Base-by-base conservation (phyloP, 352 stramenopile genomes). In the Globisporangium takayamanum region DNA sequence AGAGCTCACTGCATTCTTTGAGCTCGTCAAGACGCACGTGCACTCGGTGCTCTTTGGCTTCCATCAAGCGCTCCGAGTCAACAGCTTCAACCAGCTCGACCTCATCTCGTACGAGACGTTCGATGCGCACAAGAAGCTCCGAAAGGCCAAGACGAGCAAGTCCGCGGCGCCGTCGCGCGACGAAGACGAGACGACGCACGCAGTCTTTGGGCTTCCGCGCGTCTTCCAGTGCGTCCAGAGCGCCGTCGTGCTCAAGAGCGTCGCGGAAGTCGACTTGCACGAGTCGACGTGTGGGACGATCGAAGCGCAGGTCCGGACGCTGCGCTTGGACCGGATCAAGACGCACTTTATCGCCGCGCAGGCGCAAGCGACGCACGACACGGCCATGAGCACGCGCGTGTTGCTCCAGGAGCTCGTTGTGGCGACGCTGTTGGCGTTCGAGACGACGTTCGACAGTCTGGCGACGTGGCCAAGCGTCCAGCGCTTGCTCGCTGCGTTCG, bases 51-150 rank as follows among this genome's bases (percentile, higher is more conserved):
- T 94, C 26, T 87, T 81, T 58, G 74, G 72, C 0, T 94, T 94
- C 60, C 84, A 94, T 63, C 64, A 79, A 47, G 89, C 87, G 52
- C 64, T 95, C 62, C 79, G 84, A 22, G 76, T 73, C 63, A 94
- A 89, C 48, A 88, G 72, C 55, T 92, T 93, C 52, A 91, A 91
- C 59, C 55, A 82, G 8, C 69, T 89, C 50, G 83, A 95, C 39
- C 50, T 72, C n/a, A 72, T 93, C 28, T 85, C 79, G 20, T 63
- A 87, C 8, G 79, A 89, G 50, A 76, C 88, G 48, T 93, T 88
- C 50, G 79, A 91, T 42, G 87, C 79, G 28, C 69, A 84, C 58
- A 73, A 71, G 45, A 89, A 87, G 55, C 63, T 86, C 8, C 77
- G 67, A 1, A 73, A 78, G 55, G 44, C 60, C 0, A 54, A 67